These are phyloP conservation scores for Leishmania tarentolae DNA, from an alignment of 208 protist species.

Conservation along the genomic window DNA sequence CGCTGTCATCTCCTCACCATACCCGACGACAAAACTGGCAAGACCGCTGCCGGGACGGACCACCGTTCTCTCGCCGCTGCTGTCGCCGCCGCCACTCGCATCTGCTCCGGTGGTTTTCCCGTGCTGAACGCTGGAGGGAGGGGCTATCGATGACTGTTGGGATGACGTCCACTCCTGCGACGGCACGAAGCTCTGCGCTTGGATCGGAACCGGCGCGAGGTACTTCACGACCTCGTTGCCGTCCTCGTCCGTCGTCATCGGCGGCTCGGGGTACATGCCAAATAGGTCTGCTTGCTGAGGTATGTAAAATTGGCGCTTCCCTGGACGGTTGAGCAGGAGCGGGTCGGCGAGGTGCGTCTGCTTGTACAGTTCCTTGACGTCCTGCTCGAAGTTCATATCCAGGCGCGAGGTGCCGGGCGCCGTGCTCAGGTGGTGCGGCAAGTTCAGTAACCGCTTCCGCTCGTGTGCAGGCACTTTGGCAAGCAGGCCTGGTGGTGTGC, in stretches of 20 bases:
- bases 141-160: not conserved
- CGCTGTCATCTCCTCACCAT: conserved; percentile 23
- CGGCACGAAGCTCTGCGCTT: conserved; percentile 19
- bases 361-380: conserved; percentile 61
- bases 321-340: conserved; percentile 36
- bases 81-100: not conserved
- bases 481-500: conserved; percentile 16
- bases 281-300: conserved; percentile 48
- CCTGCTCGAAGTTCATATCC: conserved; percentile 61
- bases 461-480: conserved; percentile 16
- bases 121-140: not conserved
- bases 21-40: conserved; percentile 21
- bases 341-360: conserved; percentile 66
- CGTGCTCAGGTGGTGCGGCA: conserved; percentile 22
- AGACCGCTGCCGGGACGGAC: conserved; percentile 16
- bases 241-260: conserved; percentile 31
- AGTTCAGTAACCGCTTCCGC: conserved; percentile 23
- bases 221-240: conserved; percentile 23
- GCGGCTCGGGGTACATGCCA: conserved; percentile 43
- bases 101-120: not conserved
- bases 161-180: conserved; percentile 12
- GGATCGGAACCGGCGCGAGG: conserved; percentile 17
- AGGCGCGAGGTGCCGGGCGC: conserved; percentile 34
- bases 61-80: not conserved
- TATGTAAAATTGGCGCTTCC: conserved; percentile 47